These are phyloP conservation scores for Scorias spongiosa DNA, from an alignment of 2,329 filamentous ascomycete species.

Conservation along the genomic window DNA sequence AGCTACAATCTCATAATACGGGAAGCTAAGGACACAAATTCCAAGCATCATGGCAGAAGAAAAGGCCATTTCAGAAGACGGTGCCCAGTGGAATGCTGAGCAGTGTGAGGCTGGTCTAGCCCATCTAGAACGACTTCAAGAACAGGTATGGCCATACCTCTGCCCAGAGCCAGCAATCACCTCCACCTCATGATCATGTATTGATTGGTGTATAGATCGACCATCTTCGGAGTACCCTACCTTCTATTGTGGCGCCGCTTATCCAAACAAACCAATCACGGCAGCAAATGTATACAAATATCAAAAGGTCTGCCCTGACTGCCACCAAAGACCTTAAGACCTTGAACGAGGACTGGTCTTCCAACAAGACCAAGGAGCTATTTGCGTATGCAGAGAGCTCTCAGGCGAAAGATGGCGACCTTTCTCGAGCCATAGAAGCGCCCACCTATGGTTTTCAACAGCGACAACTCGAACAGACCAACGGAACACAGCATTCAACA, in stretches of 20 bases:
- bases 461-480: neutral
- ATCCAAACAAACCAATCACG: conserved; percentile 10
- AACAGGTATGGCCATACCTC: conserved; percentile 20
- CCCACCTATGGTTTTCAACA: conserved; percentile 23
- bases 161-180: neutral
- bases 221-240: conserved; percentile 27
- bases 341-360: conserved; percentile 24
- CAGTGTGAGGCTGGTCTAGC: conserved; percentile 28
- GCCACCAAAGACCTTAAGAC: conserved; percentile 22
- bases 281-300: conserved; percentile 22
- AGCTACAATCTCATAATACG: too few species aligned
- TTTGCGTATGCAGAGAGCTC: conserved; percentile 23
- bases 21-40: too few species aligned
- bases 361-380: conserved; percentile 20
- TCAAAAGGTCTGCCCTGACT: conserved; percentile 22
- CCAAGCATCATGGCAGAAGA: too few species aligned
- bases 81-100: conserved; percentile 7
- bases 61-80: too few species aligned
- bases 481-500: too few species aligned
- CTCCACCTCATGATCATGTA: neutral
- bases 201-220: conserved; percentile 21
- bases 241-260: conserved; percentile 27
- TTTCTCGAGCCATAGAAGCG: conserved; percentile 20
- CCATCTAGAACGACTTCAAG: conserved; percentile 28
- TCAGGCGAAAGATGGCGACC: conserved; percentile 20